Percentiles rank a stretch among this genome's conserved stretches.
Conservation (phyloP, 2,329 filamentous ascomycete genomes). For the Fusarium stilboides region DNA sequence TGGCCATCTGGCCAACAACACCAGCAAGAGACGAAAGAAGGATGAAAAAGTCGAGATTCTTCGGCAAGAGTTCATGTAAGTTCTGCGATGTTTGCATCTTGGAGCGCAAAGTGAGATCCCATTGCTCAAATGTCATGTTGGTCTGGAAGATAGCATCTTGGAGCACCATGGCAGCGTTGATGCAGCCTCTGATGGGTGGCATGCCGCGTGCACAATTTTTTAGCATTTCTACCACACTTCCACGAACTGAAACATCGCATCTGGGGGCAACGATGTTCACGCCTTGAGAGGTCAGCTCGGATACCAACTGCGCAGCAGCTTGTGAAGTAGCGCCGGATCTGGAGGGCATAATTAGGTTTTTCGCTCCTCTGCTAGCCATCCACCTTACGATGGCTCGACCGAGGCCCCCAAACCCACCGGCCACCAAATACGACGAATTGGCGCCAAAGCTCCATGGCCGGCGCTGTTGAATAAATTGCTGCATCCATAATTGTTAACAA, state of each 20-base stretch:
- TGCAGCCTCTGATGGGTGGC: conserved; percentile 44
- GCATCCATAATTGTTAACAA: rapidly evolving
- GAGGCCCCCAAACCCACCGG: conserved; percentile 44
- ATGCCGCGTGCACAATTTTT: conserved; percentile 35
- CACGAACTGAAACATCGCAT: conserved; percentile 7
- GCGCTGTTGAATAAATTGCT: not conserved
- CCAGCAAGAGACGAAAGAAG: conserved; percentile 40
- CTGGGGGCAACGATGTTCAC: not conserved
- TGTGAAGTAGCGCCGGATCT: conserved; percentile 47
- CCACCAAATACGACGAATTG: conserved; percentile 34
- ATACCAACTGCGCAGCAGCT: conserved; percentile 40
- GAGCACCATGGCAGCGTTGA: conserved; percentile 25
- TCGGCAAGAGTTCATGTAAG: too few relatives aligned
- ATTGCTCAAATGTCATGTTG: conserved; percentile 55
- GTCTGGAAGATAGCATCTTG: conserved; percentile 39
- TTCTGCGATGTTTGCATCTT: conserved; percentile 54
- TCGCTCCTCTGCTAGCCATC: conserved; percentile 42
- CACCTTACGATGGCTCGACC: conserved; percentile 44
- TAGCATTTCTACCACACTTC: not conserved
- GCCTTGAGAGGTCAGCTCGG: not conserved
- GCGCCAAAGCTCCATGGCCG: not conserved
- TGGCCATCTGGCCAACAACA: conserved; percentile 52
- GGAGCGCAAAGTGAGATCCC: conserved; percentile 45
- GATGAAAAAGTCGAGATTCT: too few relatives aligned
- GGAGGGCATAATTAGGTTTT: conserved; percentile 51